Percentiles rank a stretch among this genome's conserved stretches.
phyloP scores from a whole-genome alignment of 768 basidiomycete species.

The Pleurotus platypus region DNA sequence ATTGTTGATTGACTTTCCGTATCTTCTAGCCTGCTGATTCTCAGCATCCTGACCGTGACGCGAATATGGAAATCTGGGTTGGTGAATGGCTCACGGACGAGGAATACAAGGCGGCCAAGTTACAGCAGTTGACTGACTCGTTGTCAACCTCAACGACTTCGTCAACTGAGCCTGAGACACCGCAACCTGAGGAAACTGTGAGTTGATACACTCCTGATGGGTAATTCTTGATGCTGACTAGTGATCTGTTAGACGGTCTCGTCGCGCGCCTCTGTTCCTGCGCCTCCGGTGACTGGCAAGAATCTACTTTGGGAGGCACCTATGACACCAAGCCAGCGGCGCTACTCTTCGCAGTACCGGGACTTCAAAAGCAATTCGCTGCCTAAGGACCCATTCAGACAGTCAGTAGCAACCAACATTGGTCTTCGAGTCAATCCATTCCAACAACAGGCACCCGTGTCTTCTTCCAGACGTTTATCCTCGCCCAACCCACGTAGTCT shows the following conservation, averaged over 20 bases:
- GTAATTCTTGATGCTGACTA: no score
- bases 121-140: conserved; percentile 52
- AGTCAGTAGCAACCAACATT: conserved; percentile 40
- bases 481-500: not conserved
- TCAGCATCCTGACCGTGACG: conserved; percentile 68
- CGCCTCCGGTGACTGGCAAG: conserved; percentile 44
- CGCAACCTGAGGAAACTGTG: not conserved
- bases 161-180: conserved; percentile 4
- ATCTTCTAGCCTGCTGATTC: conserved; percentile 66
- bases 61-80: conserved; percentile 68
- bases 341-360: conserved; percentile 28
- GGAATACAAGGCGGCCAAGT: conserved; percentile 64
- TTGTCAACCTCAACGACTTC: not conserved
- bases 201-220: no score
- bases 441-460: conserved; percentile 17
- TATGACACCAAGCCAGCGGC: conserved; percentile 33
- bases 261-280: conserved; percentile 6
- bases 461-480: not conserved
- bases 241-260: no score
- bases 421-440: conserved; percentile 52
- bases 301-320: conserved; percentile 67
- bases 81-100: conserved; percentile 79
- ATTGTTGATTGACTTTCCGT: not conserved
- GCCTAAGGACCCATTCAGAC: conserved; percentile 36
- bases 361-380: conserved; percentile 20